Evolutionary conservation across 1,284 basidiomycete genomes (phyloP), one percentile per base, ranked within the genome.

Genomic region (Ganoderma lingzhi): DNA sequence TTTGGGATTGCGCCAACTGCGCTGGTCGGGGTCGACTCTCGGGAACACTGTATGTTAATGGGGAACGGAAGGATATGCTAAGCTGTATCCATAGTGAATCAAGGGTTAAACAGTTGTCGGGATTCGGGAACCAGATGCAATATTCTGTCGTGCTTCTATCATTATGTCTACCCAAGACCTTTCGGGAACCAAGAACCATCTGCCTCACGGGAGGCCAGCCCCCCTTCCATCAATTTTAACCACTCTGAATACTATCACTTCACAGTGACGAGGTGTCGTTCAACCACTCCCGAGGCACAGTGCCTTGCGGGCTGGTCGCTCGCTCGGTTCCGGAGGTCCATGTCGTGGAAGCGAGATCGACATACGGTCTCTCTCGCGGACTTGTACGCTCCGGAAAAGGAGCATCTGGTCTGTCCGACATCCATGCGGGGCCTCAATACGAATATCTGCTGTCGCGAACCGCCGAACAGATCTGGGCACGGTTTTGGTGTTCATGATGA

Each of bases 31-130:
- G 32, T 23, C 30, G 15, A 41, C 35, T 35, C 9, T 28, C 9
- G 59, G n/a, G 37, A 41, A 42, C 55, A 66, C 48, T 30, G 37
- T 35, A 37, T n/a, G 41, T 35, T 60, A 51, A n/a, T 4, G 23
- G 48, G 48, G 48, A 51, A 51, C 23, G 48, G 48, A 51, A 28
- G 10, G 10, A 51, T 5, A 51, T 51, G 19, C 23, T 51, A 28
- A 28, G 48, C 48, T 51, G 48, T 51, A 51, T 51, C 48, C 48
- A 51, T 51, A 51, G 23, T 12, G 48, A 12, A 51, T 51, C 48
- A 28, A 51, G 48, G 48, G 48, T 28, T 2, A 28, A 51, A 51
- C 23, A 51, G 23, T 28, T 28, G 48, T 51, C 19, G 23, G 48
- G 23, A 51, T 51, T 28, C 23, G 23, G 48, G 23, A 51, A 6